A percentile compares a stretch with the other conserved stretches of the same genome.
Evolutionary conservation across 1,139 yeast species (phyloP).

Genomic region (Arxiozyma slooffiae): DNA sequence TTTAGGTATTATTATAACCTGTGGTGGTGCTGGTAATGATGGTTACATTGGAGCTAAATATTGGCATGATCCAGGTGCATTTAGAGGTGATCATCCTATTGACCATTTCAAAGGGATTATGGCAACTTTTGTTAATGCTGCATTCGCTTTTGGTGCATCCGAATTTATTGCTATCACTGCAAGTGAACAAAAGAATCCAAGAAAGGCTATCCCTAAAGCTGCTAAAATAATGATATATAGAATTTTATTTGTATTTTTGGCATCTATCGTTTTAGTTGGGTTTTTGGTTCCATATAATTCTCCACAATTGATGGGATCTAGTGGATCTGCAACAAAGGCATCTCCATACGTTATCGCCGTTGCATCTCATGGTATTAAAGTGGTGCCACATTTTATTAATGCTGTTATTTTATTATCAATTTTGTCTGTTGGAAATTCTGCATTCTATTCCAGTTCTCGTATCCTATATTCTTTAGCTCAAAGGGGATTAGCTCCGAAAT

Average conservation of each 20-base stretch:
- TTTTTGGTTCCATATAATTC: slow-evolving; percentile 68
- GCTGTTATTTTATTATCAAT: slow-evolving; percentile 61
- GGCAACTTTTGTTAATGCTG: slow-evolving; percentile 61
- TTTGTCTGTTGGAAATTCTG: slow-evolving; percentile 68
- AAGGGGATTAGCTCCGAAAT: slow-evolving; percentile 52
- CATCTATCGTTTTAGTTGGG: slow-evolving; percentile 59
- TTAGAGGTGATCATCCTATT: slow-evolving; percentile 33
- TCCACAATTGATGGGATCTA: slow-evolving; percentile 34
- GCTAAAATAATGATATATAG: slow-evolving; percentile 68
- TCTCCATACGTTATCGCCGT: slow-evolving; percentile 65
- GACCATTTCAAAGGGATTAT: slow-evolving; percentile 59
- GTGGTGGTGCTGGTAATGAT: slow-evolving; percentile 50
- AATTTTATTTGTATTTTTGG: slow-evolving; percentile 57
- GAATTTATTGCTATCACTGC: slow-evolving; percentile 69
- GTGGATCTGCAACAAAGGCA: slow-evolving; percentile 48
- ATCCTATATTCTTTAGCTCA: slow-evolving; percentile 53
- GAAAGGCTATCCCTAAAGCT: slow-evolving; percentile 68
- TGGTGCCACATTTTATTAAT: slow-evolving; percentile 56
- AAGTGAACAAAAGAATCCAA: slow-evolving; percentile 69
- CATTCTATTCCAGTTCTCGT: slow-evolving; percentile 61
- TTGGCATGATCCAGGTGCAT: slow-evolving; percentile 38
- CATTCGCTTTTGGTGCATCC: slow-evolving; percentile 66
- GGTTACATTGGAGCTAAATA: slow-evolving; percentile 44
- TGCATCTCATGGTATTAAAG: slow-evolving; percentile 50
- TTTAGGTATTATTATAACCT: slow-evolving; percentile 41